Conservation (phyloP, 1,284 basidiomycete genomes). For the Cerrena zonata region DNA sequence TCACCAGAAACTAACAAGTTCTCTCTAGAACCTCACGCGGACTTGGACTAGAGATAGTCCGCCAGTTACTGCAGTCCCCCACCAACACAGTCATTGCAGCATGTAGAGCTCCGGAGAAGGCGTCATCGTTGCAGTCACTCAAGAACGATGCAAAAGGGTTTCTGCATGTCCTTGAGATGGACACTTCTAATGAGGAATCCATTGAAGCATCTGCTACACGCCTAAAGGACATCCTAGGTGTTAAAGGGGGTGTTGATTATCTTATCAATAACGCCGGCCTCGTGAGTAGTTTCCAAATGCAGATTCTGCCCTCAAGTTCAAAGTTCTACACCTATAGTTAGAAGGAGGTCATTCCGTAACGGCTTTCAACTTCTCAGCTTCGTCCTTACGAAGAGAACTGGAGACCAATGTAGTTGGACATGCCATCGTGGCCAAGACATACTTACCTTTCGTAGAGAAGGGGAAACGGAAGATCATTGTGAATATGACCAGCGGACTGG, state of each 20-base stretch:
- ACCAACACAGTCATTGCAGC: slow-evolving; percentile 31
- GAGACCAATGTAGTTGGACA: slow-evolving; percentile 30
- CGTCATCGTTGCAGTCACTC: slow-evolving; percentile 22
- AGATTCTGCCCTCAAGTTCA: background rate
- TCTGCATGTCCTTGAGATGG: slow-evolving; percentile 31
- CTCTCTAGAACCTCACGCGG: slow-evolving; percentile 26
- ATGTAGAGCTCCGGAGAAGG: slow-evolving; percentile 26
- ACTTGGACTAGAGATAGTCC: slow-evolving; percentile 29
- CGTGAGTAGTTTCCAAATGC: slow-evolving; percentile 19
- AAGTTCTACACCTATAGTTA: background rate
- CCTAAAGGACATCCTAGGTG: slow-evolving; percentile 24
- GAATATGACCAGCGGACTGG: slow-evolving; percentile 29
- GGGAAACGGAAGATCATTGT: slow-evolving; percentile 30
- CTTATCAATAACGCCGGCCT: slow-evolving; percentile 37
- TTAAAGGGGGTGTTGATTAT: slow-evolving; percentile 30
- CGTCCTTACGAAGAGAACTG: slow-evolving; percentile 11
- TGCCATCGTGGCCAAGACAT: slow-evolving; percentile 27
- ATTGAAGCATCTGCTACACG: slow-evolving; percentile 23
- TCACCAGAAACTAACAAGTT: background rate
- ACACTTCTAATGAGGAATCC: slow-evolving; percentile 25
- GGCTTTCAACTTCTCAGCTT: slow-evolving; percentile 20
- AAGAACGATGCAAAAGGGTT: slow-evolving; percentile 17
- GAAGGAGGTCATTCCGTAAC: slow-evolving; percentile 17
- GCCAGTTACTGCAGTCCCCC: slow-evolving; percentile 21
- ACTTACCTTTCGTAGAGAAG: slow-evolving; percentile 28